Evolutionary conservation across 169 alveolate species (phyloP), one percentile per base, ranked within the genome.

Genomic region (Plasmodium relictum): DNA sequence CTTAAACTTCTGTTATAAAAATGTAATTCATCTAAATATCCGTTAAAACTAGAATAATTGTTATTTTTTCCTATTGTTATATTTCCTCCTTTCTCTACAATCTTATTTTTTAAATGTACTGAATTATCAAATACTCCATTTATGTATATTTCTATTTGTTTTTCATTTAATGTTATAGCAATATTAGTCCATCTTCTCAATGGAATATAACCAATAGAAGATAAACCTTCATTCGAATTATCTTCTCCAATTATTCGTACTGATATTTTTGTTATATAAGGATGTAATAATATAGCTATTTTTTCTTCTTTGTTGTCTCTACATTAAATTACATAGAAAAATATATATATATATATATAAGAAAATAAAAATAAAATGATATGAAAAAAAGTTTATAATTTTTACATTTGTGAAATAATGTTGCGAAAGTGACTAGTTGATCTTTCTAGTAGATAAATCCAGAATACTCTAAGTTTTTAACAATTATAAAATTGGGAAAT

Each of bases 151-250:
- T 45, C 68, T 54, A 76, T 52, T n/a, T 41, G 12, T 16, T 50
- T 22, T 5, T 63, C 54, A 54, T 44, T 66, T 24, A 76, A 63
- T 22, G n/a, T 76, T 63, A 76, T 42, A 16, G 63, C 74, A 44
- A 76, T 10, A 54, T 76, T 62, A 45, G 88, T 76, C 88, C 88
- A 76, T 44, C 88, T 76, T 66, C 88, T 76, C 26, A 76, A 22
- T 6, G 88, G 73, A 9, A 76, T 62, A 45, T 76, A 54, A 0
- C 88, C 88, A 26, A 76, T 62, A 9, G 88, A 76, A 5, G 88
- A 76, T 24, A 76, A 48, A 5, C 88, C 88, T 37, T 76, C 88
- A 24, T 76, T 76, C n/a, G 74, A 76, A 45, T 63, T 76, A 9
- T 31, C 56, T 2, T 26, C 54, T 37, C 68, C 74, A 10, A 63